Percentiles rank a stretch among this genome's conserved stretches.
Conservation (phyloP, 129 eudicot genomes). For the Tanacetum coccineum region DNA sequence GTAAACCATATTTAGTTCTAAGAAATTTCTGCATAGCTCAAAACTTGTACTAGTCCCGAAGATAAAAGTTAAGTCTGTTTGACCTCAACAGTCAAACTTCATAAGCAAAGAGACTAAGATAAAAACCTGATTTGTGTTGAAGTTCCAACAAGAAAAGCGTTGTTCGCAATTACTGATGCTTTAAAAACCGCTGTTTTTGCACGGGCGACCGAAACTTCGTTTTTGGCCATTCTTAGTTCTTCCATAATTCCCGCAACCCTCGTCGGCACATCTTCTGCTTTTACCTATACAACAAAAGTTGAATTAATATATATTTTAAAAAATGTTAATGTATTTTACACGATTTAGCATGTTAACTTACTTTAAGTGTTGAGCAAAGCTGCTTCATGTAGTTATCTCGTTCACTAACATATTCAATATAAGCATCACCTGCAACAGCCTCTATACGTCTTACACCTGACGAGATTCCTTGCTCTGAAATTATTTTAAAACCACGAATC, state of each 20-base stretch:
- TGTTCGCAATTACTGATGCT: slow-evolving; percentile 60
- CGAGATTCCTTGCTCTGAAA: slow-evolving; percentile 91
- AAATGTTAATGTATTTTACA: background rate
- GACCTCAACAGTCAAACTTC: slow-evolving; percentile 2
- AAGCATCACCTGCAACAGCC: slow-evolving; percentile 99
- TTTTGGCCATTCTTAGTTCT: slow-evolving; percentile 69
- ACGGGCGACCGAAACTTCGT: slow-evolving; percentile 68
- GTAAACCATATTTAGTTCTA: too few relatives aligned
- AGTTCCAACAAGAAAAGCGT: slow-evolving; percentile 52
- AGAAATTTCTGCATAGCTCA: too few relatives aligned
- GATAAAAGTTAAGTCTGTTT: background rate
- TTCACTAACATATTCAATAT: slow-evolving; percentile 69
- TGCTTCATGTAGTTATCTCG: slow-evolving; percentile 88
- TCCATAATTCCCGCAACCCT: slow-evolving; percentile 70
- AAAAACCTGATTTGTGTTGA: slow-evolving; percentile 55
- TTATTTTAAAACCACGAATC: slow-evolving; percentile 88
- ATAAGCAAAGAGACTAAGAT: background rate
- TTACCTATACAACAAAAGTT: slow-evolving; percentile 46
- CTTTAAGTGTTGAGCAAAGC: slow-evolving; percentile 97
- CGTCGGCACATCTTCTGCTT: slow-evolving; percentile 86
- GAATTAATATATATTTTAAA: background rate
- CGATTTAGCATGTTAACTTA: slow-evolving; percentile 26
- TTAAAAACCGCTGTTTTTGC: slow-evolving; percentile 55
- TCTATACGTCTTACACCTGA: slow-evolving; percentile 96
- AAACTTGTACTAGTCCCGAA: background rate